phyloP scores from a whole-genome alignment of 2,329 filamentous ascomycete genomes.

The Arthrobotrys megalospora region DNA sequence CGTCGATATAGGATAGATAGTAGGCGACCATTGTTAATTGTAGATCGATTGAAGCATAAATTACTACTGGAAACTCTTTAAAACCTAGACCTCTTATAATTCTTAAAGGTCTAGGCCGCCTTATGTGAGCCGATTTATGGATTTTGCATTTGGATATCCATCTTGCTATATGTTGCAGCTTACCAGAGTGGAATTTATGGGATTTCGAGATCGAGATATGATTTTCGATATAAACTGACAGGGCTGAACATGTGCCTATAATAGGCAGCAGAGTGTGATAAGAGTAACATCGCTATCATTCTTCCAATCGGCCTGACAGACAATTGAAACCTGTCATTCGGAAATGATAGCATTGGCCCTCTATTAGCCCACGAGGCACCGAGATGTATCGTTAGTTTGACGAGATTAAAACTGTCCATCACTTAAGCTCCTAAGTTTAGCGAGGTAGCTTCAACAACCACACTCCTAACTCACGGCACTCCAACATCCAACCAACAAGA shows the following conservation, averaged over 20 bases:
- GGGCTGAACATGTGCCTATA: constrained; percentile 25
- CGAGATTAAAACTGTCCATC: constrained; percentile 48
- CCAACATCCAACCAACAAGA: constrained; percentile 11
- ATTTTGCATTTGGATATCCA: not conserved
- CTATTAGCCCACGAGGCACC: constrained; percentile 23
- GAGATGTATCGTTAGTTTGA: constrained; percentile 16
- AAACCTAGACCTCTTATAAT: not conserved
- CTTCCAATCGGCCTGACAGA: not conserved
- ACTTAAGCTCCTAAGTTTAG: constrained; percentile 28
- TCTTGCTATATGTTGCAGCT: not conserved
- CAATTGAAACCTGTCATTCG: constrained; percentile 7
- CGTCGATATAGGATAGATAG: constrained; percentile 55
- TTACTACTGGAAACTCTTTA: not conserved
- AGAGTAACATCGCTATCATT: not conserved
- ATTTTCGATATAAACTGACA: constrained; percentile 6
- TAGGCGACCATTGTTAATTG: constrained; percentile 39
- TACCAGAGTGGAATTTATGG: not conserved
- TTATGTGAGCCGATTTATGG: not conserved
- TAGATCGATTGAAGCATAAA: constrained; percentile 43
- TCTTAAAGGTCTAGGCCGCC: constrained; percentile 5
- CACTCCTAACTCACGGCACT: constrained; percentile 30
- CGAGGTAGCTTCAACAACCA: constrained; percentile 29
- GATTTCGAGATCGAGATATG: constrained; percentile 12
- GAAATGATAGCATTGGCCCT: not conserved
- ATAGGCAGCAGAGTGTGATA: constrained; percentile 23